Conservation (phyloP, 202 grass and related monocot genomes). For the Elaeis oleifera region DNA sequence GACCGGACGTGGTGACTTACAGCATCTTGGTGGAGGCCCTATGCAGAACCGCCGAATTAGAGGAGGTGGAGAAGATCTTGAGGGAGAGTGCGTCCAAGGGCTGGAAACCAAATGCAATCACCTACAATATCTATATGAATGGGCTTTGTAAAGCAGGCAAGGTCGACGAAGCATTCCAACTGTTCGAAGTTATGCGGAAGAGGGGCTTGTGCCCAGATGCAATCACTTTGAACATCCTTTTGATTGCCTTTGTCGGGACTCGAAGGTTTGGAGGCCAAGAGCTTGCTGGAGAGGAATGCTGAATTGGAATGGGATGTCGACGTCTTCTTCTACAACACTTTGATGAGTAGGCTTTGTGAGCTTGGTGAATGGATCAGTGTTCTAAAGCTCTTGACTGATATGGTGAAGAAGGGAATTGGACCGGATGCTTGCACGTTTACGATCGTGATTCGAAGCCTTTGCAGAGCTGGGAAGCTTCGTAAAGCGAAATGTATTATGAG, state of each 20-base stretch:
- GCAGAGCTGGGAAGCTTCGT: slow-evolving; percentile 46
- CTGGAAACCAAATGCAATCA: slow-evolving; percentile 63
- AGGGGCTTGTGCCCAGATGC: slow-evolving; percentile 35
- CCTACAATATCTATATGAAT: slow-evolving; percentile 73
- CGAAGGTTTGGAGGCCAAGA: slow-evolving; percentile 46
- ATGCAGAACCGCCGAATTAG: slow-evolving; percentile 37
- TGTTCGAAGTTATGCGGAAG: slow-evolving; percentile 35
- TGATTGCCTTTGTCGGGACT: slow-evolving; percentile 52
- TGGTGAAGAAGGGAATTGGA: slow-evolving; percentile 65
- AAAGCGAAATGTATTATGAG: slow-evolving; percentile 44
- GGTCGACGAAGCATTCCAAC: slow-evolving; percentile 42
- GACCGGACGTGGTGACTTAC: slow-evolving; percentile 60
- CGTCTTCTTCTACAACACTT: slow-evolving; percentile 59
- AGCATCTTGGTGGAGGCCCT: slow-evolving; percentile 56
- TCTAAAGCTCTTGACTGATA: slow-evolving; percentile 55
- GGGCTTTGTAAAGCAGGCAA: slow-evolving; percentile 43
- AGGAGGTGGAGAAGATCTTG: slow-evolving; percentile 34
- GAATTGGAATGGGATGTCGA: slow-evolving; percentile 47
- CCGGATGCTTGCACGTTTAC: slow-evolving; percentile 79
- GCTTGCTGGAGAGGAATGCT: slow-evolving; percentile 47
- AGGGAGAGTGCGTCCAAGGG: slow-evolving; percentile 38
- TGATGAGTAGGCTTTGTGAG: slow-evolving; percentile 66
- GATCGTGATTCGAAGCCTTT: slow-evolving; percentile 52
- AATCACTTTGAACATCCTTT: slow-evolving; percentile 51
- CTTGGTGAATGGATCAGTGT: slow-evolving; percentile 36